Evolutionary conservation across 768 basidiomycete species (phyloP).

Genomic region (Hirschioporus abietinus): DNA sequence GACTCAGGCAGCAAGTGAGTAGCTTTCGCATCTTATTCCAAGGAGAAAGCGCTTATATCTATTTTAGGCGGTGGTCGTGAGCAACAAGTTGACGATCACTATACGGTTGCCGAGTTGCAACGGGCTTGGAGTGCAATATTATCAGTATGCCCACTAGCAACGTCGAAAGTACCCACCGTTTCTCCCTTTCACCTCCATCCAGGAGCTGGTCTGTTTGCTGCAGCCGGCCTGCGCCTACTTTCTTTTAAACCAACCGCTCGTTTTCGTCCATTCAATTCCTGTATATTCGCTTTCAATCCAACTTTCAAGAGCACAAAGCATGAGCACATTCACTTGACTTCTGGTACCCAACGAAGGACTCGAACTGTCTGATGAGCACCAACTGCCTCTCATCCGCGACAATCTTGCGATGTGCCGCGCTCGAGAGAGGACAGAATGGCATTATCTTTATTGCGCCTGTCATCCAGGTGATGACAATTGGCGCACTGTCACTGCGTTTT

Average conservation of each 20-base stretch:
- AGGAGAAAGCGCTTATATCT: neutral
- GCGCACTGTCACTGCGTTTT: conserved; percentile 45
- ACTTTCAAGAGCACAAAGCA: neutral
- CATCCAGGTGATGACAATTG: conserved; percentile 56
- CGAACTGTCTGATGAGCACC: conserved; percentile 38
- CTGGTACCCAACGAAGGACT: conserved; percentile 12
- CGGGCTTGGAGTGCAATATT: conserved; percentile 7
- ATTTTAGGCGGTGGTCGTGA: neutral
- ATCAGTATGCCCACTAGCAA: neutral
- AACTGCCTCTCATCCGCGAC: conserved; percentile 66
- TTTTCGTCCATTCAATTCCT: conserved; percentile 14
- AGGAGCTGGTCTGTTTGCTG: conserved; percentile 17
- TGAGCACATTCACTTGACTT: neutral
- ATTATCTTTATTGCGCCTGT: conserved; percentile 57
- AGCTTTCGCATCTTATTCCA: neutral
- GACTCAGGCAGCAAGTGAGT: neutral
- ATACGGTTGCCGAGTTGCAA: conserved; percentile 1
- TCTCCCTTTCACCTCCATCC: conserved; percentile 21
- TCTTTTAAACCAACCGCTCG: conserved; percentile 29
- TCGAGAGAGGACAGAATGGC: conserved; percentile 40
- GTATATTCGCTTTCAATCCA: conserved; percentile 15
- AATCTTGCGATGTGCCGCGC: conserved; percentile 64
- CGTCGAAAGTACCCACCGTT: conserved; percentile 8
- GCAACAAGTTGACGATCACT: neutral
- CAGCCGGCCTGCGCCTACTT: conserved; percentile 45